A percentile compares a stretch with the other conserved stretches of the same genome.
These are phyloP conservation scores for Lanmaoa pseudosensibilis DNA, from an alignment of 768 basidiomycete genomes.

Conservation along the genomic window DNA sequence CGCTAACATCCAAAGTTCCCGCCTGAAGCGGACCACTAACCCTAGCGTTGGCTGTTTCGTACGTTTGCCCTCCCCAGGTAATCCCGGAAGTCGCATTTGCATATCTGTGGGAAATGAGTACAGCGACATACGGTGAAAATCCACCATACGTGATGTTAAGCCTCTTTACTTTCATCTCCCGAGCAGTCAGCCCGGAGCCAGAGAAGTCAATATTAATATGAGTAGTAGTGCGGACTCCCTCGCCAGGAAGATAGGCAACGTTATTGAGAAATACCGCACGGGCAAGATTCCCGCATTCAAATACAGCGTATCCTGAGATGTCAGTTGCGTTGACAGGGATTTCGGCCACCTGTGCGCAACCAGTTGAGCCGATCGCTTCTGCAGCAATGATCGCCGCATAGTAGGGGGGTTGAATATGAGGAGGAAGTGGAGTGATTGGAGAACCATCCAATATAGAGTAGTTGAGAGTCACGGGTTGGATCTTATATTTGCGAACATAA, in stretches of 20 bases:
- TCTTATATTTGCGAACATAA: constrained; percentile 36
- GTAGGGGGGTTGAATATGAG: constrained; percentile 67
- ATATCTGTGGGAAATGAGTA: constrained; percentile 32
- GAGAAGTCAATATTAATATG: constrained; percentile 46
- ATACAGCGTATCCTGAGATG: constrained; percentile 63
- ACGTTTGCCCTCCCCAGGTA: constrained; percentile 59
- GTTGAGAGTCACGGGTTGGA: constrained; percentile 62
- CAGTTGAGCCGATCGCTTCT: constrained; percentile 54
- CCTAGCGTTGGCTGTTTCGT: constrained; percentile 49
- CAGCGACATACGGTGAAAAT: background rate
- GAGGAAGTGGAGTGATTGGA: constrained; percentile 48
- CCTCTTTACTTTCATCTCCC: constrained; percentile 45
- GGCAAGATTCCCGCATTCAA: constrained; percentile 43
- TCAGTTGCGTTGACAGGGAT: constrained; percentile 45
- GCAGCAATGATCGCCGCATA: constrained; percentile 62
- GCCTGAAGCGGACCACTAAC: constrained; percentile 38
- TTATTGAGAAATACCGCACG: constrained; percentile 62
- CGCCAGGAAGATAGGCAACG: constrained; percentile 44
- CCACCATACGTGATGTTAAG: constrained; percentile 43
- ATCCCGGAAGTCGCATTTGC: constrained; percentile 51
- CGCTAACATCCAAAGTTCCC: constrained; percentile 31
- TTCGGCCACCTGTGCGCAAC: constrained; percentile 45
- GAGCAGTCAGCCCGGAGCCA: constrained; percentile 25
- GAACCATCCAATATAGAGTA: constrained; percentile 58
- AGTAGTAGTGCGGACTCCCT: constrained; percentile 37